phyloP scores from a whole-genome alignment of 2,329 filamentous ascomycete species.

The Apiospora rasikravindrae region DNA sequence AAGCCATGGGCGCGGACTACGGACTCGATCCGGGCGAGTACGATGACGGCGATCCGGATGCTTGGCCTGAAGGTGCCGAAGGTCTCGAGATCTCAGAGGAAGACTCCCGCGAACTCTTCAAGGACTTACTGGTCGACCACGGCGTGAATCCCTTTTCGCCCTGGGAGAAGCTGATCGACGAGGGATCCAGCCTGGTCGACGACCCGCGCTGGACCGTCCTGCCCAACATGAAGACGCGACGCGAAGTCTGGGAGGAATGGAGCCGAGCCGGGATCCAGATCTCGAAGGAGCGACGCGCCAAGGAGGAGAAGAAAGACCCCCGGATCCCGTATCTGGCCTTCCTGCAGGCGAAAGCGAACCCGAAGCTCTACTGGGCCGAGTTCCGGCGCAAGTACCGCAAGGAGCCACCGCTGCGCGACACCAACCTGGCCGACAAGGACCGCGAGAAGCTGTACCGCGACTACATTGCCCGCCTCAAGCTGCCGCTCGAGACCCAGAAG shows the following conservation, averaged over 20 bases:
- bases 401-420: slow-evolving; percentile 79
- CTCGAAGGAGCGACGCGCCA: slow-evolving; percentile 74
- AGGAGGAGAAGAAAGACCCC: slow-evolving; percentile 82
- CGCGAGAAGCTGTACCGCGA: slow-evolving; percentile 82
- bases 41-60: slow-evolving; percentile 65
- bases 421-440: slow-evolving; percentile 73
- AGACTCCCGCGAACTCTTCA: slow-evolving; percentile 80
- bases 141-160: slow-evolving; percentile 84
- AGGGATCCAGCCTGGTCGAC: slow-evolving; percentile 74
- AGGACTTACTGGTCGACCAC: slow-evolving; percentile 83
- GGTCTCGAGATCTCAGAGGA: slow-evolving; percentile 73
- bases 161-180: slow-evolving; percentile 89
- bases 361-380: slow-evolving; percentile 96
- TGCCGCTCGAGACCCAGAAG: slow-evolving; percentile 69
- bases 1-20: slow-evolving; percentile 87
- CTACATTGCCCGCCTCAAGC: slow-evolving; percentile 69
- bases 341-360: slow-evolving; percentile 79
- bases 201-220: slow-evolving; percentile 88
- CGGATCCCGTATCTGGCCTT: slow-evolving; percentile 82
- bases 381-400: slow-evolving; percentile 91
- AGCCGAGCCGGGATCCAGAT: slow-evolving; percentile 75
- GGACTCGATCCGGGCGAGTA: slow-evolving; percentile 79
- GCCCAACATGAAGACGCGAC: slow-evolving; percentile 78
- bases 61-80: slow-evolving; percentile 74
- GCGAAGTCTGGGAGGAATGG: slow-evolving; percentile 86